Evolutionary conservation across 2,329 filamentous ascomycete genomes (phyloP), one percentile per base, ranked within the genome.

Genomic region (Diaporthe destruens): DNA sequence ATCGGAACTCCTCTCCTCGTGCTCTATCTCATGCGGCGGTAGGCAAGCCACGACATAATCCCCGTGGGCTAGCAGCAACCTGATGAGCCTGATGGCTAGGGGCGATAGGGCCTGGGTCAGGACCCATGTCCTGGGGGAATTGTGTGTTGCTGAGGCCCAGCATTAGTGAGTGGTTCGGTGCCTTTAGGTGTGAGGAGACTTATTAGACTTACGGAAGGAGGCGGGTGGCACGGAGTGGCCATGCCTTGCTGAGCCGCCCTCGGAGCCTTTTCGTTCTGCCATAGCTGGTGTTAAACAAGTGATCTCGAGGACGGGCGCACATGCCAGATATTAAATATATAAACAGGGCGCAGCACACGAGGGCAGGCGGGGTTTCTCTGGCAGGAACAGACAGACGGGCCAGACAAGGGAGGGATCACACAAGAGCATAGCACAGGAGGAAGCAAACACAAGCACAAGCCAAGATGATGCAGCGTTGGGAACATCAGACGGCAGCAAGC

Each of bases 41-140:
- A 98, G 87, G 69, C 95, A 96, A 6, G 94, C 93, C 61, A 96
- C 92, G 59, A 97, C 93, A 80, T 93, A 95, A 82, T 98, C 96
- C 63, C 96, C 96, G 82, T 98, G 95, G n/a, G 90, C 90, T 61
- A 98, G 91, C 55, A 97, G 87, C 77, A 94, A 90, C 70, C 93
- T 91, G 69, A 94, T 93, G 72, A 98, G 88, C 57, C 94, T 92
- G 74, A 98, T 93, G 69, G 92, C 92, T 75, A 98, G 89, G 16
- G 96, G 94, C 47, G 94, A 96, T 74, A 96, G 89, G 44, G 94
- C 94, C 73, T 94, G 92, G 14, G 95, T 98, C 76, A 99, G 86
- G 80, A 99, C 91, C 96, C 96, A 98, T 78, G 96, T 94, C 79
- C 96, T 92, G 66, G 95, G 95, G 42, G 89, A 91, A 79, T 91